These are phyloP conservation scores for Penicillium crystallinum DNA, from an alignment of 495 filamentous ascomycete genomes.

Conservation along the genomic window DNA sequence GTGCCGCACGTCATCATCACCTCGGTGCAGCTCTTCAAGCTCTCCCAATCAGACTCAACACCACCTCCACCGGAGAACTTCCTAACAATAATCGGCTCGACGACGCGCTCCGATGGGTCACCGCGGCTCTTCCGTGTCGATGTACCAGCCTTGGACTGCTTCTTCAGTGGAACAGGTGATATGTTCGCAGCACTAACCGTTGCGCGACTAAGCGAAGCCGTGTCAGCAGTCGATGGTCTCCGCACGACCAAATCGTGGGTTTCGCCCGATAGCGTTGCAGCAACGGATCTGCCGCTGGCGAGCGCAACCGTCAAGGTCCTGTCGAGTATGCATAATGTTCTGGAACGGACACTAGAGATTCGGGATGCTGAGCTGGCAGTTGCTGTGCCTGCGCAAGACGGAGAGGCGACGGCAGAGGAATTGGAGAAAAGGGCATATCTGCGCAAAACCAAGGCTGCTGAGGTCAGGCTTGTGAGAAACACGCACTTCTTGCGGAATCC, in stretches of 20 bases:
- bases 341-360: slow-evolving; percentile 67
- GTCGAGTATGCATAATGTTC: slow-evolving; percentile 85
- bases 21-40: slow-evolving; percentile 57
- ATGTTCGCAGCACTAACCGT: slow-evolving; percentile 95
- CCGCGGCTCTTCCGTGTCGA: slow-evolving; percentile 78
- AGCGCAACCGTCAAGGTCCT: slow-evolving; percentile 79
- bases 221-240: slow-evolving; percentile 38
- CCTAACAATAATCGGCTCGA: slow-evolving; percentile 76
- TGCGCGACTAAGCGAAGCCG: slow-evolving; percentile 82
- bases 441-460: slow-evolving; percentile 67
- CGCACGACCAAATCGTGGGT: slow-evolving; percentile 57
- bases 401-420: slow-evolving; percentile 36
- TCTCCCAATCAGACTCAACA: slow-evolving; percentile 32
- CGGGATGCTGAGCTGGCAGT: slow-evolving; percentile 52
- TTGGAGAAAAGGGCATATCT: slow-evolving; percentile 60
- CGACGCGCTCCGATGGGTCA: slow-evolving; percentile 51
- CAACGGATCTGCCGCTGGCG: slow-evolving; percentile 73
- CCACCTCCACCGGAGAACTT: slow-evolving; percentile 39
- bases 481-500: slow-evolving; percentile 60
- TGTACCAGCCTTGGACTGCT: slow-evolving; percentile 81
- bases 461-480: slow-evolving; percentile 74
- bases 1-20: slow-evolving; percentile 93
- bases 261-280: slow-evolving; percentile 58
- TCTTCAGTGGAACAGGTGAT: slow-evolving; percentile 94
- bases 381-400: slow-evolving; percentile 12